These are phyloP conservation scores for Pistacia vera DNA, from an alignment of 345 rosid species.

Conservation along the genomic window DNA sequence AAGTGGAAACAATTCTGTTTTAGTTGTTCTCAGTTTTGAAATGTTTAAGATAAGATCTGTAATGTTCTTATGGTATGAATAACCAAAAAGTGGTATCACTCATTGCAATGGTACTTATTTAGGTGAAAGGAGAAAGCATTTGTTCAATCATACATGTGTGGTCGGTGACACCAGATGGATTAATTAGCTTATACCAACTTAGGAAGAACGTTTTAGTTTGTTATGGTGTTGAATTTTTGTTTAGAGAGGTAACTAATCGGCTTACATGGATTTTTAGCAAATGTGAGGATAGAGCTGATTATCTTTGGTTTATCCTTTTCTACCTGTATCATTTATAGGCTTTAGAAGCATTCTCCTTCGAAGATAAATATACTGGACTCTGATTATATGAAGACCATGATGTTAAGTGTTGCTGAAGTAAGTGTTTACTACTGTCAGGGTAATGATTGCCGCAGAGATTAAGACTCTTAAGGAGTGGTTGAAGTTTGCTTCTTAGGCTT, in stretches of 20 bases:
- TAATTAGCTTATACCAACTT: conserved; percentile 16
- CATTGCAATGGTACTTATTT: not conserved
- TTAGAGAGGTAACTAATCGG: not conserved
- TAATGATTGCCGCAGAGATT: not conserved
- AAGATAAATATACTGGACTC: not conserved
- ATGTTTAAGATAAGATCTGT: conserved; percentile 8
- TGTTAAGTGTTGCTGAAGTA: conserved; percentile 7
- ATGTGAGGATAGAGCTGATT: not conserved
- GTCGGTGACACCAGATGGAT: conserved; percentile 7
- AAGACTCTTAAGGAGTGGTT: not conserved
- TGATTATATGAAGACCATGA: not conserved
- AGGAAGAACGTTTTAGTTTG: conserved; percentile 8
- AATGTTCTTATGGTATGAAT: not conserved
- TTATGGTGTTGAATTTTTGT: not conserved
- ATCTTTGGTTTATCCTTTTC: not conserved
- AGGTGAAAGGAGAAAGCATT: not conserved
- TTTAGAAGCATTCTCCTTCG: not conserved
- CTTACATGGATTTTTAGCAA: not conserved
- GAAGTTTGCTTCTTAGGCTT: conserved; percentile 6
- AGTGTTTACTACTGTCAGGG: not conserved
- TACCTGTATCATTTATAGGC: not conserved
- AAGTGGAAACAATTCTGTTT: not conserved
- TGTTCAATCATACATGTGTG: not conserved
- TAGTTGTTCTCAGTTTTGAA: not conserved
- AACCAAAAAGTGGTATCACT: not conserved